Evolutionary conservation across 495 filamentous ascomycete species (phyloP), one percentile per base, ranked within the genome.

Genomic region (Trichoderma reesei): DNA sequence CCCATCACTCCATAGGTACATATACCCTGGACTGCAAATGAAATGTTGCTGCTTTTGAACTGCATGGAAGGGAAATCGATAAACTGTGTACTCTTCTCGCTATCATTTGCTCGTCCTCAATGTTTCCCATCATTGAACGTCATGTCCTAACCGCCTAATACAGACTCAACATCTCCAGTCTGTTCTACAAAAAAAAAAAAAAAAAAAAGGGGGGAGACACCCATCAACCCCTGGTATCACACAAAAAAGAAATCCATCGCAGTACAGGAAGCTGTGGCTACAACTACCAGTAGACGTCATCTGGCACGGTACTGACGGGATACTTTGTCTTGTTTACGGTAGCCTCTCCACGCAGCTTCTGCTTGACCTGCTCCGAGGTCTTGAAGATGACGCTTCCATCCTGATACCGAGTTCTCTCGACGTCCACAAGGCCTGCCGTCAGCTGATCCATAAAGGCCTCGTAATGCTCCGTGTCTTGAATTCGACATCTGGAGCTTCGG

Each of bases 371-470:
- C 31, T 41, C 41, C 3, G 63, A 59, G 4, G 46, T 39, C n/a
- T 41, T 38, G 26, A 56, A 64, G 10, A 37, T 37, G 34, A 41
- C 7, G 11, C 46, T 64, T 5, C 46, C 46, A 14, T 59, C 63
- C 5, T 64, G 46, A 16, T 42, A 14, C 34, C 46, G 63, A 18
- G 34, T 54, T 18, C 36, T 38, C 18, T 56, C 63, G 0, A 64
- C 39, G 31, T 64, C 63, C 6, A 64, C 33, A 16, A 64, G 18
- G 16, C 63, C 63, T 11, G 46, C 63, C 34, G 63, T 64, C 33
- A 64, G 37, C 36, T 64, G 63, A 38, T 64, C 63, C 36, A 56
- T 59, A n/a, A 46, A 64, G 13, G 63, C 18, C n/a, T 41, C 44
- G 31, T 59, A 64, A 5, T 59, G 36, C 2, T 20, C 48, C 2